Conservation (phyloP, 164 flowering plant genomes). For the Macadamia tetraphylla region DNA sequence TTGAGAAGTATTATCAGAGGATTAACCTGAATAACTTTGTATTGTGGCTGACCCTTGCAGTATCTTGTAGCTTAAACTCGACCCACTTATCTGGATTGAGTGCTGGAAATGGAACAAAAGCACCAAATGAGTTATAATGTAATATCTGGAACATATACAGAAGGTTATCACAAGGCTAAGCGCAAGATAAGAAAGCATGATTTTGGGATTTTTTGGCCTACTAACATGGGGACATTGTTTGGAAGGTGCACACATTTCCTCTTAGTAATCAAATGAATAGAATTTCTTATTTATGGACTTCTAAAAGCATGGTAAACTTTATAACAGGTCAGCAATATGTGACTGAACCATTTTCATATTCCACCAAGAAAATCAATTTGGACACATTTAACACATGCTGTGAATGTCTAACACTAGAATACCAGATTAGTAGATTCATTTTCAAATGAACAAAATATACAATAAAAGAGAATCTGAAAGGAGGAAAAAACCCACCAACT, state of each 20-base stretch:
- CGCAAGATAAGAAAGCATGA: background rate
- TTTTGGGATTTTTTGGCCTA: background rate
- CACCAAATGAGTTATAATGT: conserved; percentile 4
- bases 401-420: too few species aligned
- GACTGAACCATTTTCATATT: too few species aligned
- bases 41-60: conserved; percentile 84
- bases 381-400: too few species aligned
- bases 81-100: conserved; percentile 86
- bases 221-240: background rate
- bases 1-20: background rate
- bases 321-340: too few species aligned
- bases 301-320: too few species aligned
- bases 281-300: too few species aligned
- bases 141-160: conserved; percentile 2
- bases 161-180: background rate
- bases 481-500: conserved; percentile 41
- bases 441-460: background rate
- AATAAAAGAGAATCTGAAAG: conserved; percentile 5
- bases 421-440: background rate
- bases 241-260: background rate
- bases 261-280: background rate
- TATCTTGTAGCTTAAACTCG: conserved; percentile 81
- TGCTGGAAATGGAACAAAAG: conserved; percentile 44
- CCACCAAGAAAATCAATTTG: too few species aligned
- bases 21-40: conserved; percentile 77